These are phyloP conservation scores for Fusarium dlaminii DNA, from an alignment of 2,329 filamentous ascomycete species.

Conservation along the genomic window DNA sequence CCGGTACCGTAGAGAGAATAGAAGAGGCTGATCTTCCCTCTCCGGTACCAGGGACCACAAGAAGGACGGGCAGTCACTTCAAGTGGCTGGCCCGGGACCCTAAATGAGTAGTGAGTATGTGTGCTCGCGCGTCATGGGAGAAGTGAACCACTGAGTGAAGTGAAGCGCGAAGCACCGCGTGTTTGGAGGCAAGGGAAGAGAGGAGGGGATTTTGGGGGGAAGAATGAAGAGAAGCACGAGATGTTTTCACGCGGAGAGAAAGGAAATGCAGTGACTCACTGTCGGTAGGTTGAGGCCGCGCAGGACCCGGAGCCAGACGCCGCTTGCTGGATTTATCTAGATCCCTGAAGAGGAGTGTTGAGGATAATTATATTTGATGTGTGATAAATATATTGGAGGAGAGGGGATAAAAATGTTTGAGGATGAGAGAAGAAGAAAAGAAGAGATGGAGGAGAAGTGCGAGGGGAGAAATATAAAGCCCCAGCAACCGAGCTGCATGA, in stretches of 20 bases:
- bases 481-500: background rate
- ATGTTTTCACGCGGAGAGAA: background rate
- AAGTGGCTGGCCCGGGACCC: background rate
- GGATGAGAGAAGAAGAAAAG: background rate
- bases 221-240: background rate
- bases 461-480: background rate
- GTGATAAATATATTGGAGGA: background rate
- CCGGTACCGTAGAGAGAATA: background rate
- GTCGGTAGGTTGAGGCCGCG: background rate
- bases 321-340: background rate
- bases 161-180: background rate
- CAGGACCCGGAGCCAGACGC: background rate
- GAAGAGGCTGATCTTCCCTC: background rate
- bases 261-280: background rate
- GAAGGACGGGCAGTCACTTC: background rate
- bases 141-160: background rate
- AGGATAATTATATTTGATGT: background rate
- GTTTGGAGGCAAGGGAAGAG: background rate
- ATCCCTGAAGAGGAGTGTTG: background rate
- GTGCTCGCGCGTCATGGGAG: background rate
- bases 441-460: background rate
- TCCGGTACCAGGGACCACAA: background rate
- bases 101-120: background rate
- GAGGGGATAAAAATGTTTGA: background rate
- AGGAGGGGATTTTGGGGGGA: background rate